A percentile compares a stretch with the other conserved stretches of the same genome.
Conservation (phyloP, 345 rosid genomes). For the Eucalyptus viminalis region DNA sequence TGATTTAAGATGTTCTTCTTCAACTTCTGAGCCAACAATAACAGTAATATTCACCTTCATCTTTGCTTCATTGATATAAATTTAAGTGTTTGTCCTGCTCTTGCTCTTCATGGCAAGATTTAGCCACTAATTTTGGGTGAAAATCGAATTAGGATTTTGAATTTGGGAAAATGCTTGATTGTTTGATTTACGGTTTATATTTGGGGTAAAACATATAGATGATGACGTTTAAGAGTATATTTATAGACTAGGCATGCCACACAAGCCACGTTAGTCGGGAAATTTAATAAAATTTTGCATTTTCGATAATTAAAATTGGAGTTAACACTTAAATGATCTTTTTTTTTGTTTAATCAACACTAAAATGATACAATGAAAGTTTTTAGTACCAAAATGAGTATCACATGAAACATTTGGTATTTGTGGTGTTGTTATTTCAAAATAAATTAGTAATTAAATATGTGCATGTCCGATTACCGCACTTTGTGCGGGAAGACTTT, state of each 20-base stretch:
- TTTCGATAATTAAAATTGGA: too few relatives aligned
- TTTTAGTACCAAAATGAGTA: too few relatives aligned
- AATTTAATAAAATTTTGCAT: too few relatives aligned
- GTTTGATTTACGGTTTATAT: too few relatives aligned
- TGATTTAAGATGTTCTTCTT: background rate
- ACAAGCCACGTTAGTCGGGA: fast-evolving
- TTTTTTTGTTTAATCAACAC: too few relatives aligned
- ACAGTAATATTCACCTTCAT: too few relatives aligned
- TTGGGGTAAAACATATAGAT: background rate
- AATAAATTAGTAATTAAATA: too few relatives aligned
- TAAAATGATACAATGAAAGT: too few relatives aligned
- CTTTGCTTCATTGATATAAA: background rate
- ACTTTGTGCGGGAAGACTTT: background rate
- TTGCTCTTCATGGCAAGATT: background rate
- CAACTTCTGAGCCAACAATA: too few relatives aligned
- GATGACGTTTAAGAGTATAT: too few relatives aligned
- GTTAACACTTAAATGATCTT: background rate
- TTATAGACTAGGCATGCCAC: background rate
- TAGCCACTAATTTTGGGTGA: background rate
- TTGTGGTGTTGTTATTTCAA: fast-evolving
- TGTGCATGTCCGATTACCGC: background rate
- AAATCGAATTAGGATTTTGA: background rate
- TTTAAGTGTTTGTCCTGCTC: background rate
- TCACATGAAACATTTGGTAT: too few relatives aligned
- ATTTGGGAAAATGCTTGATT: too few relatives aligned